phyloP scores from a whole-genome alignment of 2,329 filamentous ascomycete species.

The Clonostachys rhizophaga region DNA sequence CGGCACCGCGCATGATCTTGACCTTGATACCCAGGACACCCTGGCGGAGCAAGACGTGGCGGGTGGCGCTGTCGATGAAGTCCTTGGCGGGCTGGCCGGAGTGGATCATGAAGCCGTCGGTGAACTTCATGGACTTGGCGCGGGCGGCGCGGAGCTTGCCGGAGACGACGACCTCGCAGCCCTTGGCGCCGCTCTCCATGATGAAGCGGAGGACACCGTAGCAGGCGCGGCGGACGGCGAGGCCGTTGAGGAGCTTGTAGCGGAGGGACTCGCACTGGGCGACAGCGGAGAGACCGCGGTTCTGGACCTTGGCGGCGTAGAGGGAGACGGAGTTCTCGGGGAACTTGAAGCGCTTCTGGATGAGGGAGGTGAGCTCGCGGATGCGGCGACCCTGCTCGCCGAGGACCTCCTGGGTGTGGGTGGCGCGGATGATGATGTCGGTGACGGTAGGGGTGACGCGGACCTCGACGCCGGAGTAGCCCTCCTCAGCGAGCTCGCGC shows the following conservation, averaged over 20 bases:
- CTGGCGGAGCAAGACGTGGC: conserved; percentile 99
- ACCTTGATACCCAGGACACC: conserved; percentile 99
- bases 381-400: conserved; percentile 99
- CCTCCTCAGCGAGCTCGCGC: conserved; percentile 99
- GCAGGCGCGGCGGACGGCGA: conserved; percentile 97
- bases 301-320: conserved; percentile 99
- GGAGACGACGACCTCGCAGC: conserved; percentile 98
- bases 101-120: conserved; percentile 99
- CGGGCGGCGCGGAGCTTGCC: conserved; percentile 98
- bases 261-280: conserved; percentile 99
- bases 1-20: conserved; percentile 99
- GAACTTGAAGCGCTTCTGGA: conserved; percentile 99
- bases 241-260: conserved; percentile 99
- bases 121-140: conserved; percentile 99
- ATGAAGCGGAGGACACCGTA: conserved; percentile 99
- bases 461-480: conserved; percentile 99
- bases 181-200: conserved; percentile 99
- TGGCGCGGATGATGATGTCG: conserved; percentile 99
- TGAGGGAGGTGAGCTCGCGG: conserved; percentile 98
- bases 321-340: conserved; percentile 99
- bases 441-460: conserved; percentile 99
- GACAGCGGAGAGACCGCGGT: conserved; percentile 98
- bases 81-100: conserved; percentile 99
- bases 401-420: conserved; percentile 99
- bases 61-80: conserved; percentile 98